Base-by-base conservation (phyloP, 2,329 filamentous ascomycete genomes). In the Nemania abortiva region DNA sequence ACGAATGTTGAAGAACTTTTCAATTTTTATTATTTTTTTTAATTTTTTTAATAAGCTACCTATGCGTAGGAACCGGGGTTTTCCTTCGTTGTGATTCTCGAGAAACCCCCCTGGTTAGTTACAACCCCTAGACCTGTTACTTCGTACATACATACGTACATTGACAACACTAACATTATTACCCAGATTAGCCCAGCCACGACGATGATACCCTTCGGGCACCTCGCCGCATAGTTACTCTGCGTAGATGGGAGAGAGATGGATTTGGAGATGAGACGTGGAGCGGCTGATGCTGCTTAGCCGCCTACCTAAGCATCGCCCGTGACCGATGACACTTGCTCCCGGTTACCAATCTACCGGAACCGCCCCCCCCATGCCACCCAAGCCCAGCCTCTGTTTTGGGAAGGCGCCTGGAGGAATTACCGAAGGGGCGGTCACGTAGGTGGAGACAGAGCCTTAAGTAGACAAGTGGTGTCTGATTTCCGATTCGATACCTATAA, bases 261-360 rank as follows among this genome's bases (percentile, higher is more conserved):
- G 24, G 24, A 20, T 29, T 20, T 45, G 54, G 13, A 29, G 22
- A 62, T 45, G 39, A 22, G 20, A 49, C 39, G 27, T 39, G 61
- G 29, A 42, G 42, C 20, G 52, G 50, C 53, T 2, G 24, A 2
- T 63, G 37, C 47, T 47, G 42, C 39, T 55, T 31, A 63, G 39
- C 52, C 24, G 24, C 24, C 24, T 27, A 5, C 24, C 24, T 27
- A 5, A 27, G 24, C 24, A 27, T 27, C 24, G 24, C 24, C 18
- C 29, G 29, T 27, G n/a, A 18, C 53, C 11, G 47, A 59, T 45
- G 60, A 64, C 54, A 39, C 49, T 34, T 55, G 22, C 31, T 57
- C 54, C 52, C 34, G 37, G 56, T 60, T 65, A 68, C 61, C 66
- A 60, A 64, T 39, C 55, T 61, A 52, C 61, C 61, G 66, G 66